Evolutionary conservation across 169 alveolate genomes (phyloP).

Genomic region (Plasmodium vinckei): DNA sequence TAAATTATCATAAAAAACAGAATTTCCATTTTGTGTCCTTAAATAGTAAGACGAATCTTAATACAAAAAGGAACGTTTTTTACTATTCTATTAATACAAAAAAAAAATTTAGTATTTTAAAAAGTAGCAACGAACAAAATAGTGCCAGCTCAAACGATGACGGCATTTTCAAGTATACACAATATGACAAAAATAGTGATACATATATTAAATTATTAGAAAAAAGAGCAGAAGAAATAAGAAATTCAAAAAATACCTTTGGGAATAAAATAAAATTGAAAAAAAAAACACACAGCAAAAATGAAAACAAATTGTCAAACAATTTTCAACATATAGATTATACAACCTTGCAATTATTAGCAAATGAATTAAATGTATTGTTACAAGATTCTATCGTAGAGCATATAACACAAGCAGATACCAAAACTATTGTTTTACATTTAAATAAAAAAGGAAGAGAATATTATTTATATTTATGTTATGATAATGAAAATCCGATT

Average conservation of each 20-base stretch:
- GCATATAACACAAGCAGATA: slow-evolving; percentile 68
- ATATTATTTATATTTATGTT: slow-evolving; percentile 57
- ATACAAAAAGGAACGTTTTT: slow-evolving; percentile 1
- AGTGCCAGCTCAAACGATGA: neutral
- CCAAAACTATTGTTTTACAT: slow-evolving; percentile 61
- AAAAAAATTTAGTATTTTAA: slow-evolving; percentile 10
- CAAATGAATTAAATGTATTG: slow-evolving; percentile 43
- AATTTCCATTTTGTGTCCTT: slow-evolving; percentile 21
- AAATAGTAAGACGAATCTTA: slow-evolving; percentile 9
- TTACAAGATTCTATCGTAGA: slow-evolving; percentile 55
- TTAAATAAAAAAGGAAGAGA: slow-evolving; percentile 45
- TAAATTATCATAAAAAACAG: slow-evolving; percentile 7
- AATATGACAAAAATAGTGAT: slow-evolving; percentile 30
- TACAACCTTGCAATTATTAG: slow-evolving; percentile 52
- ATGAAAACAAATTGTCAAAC: neutral
- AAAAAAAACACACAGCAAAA: slow-evolving; percentile 13
- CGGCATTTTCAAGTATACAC: slow-evolving; percentile 22
- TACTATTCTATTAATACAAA: neutral
- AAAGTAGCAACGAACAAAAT: slow-evolving; percentile 1
- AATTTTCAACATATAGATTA: slow-evolving; percentile 38
- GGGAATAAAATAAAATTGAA: slow-evolving; percentile 22
- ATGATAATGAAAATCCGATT: slow-evolving; percentile 68
- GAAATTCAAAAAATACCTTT: slow-evolving; percentile 59
- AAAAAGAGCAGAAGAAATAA: slow-evolving; percentile 63
- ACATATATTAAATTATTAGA: slow-evolving; percentile 34